Percentiles rank a stretch among this genome's conserved stretches.
Conservation (phyloP, 2,329 filamentous ascomycete genomes). For the Fusarium sp. region DNA sequence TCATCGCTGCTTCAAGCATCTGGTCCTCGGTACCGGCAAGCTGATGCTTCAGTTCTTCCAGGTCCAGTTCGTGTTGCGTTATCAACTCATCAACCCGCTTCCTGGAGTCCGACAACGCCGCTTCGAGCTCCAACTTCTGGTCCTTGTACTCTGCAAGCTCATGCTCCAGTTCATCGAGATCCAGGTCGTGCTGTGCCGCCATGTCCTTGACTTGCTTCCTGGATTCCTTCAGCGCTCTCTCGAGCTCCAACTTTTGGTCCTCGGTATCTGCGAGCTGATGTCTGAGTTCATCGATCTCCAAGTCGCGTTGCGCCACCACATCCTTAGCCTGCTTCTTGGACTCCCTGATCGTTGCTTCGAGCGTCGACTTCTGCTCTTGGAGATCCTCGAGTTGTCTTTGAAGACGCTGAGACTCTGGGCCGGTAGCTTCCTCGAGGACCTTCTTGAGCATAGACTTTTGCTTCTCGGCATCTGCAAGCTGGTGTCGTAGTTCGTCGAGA, state of each 20-base stretch:
- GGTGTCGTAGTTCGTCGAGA: background rate
- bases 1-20: background rate
- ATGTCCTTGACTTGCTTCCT: background rate
- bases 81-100: background rate
- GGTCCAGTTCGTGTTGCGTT: background rate
- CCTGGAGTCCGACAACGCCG: background rate
- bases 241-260: background rate
- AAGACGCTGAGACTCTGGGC: conserved; percentile 59
- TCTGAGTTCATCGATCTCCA: background rate
- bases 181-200: background rate
- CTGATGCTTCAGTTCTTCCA: background rate
- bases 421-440: background rate
- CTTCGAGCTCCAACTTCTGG: background rate
- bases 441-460: background rate
- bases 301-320: background rate
- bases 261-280: background rate
- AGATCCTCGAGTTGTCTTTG: conserved; percentile 66
- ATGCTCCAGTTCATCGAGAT: background rate
- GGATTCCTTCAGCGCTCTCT: background rate
- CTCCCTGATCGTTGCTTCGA: background rate
- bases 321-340: background rate
- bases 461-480: background rate
- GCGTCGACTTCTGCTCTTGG: background rate
- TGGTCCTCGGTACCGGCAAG: background rate
- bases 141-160: background rate